Conservation (phyloP, 179 eudicot species). For the Drosera spatulata region DNA sequence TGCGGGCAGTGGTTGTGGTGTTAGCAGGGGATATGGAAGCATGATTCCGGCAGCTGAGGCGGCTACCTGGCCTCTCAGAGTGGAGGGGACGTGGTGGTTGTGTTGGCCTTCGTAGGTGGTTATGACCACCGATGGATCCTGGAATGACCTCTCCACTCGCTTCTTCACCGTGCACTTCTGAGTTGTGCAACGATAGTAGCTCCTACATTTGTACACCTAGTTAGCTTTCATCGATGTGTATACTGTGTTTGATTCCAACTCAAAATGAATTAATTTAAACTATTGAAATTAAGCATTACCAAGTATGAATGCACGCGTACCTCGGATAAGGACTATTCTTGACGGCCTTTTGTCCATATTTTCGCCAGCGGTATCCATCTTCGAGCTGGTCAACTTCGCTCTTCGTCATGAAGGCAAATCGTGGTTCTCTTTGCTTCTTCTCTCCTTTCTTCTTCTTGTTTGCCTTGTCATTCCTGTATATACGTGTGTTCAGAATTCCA, state of each 20-base stretch:
- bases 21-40: conserved; percentile 29
- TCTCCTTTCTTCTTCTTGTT: conserved; percentile 45
- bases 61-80: conserved; percentile 51
- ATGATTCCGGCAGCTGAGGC: conserved; percentile 13
- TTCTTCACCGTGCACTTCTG: conserved; percentile 84
- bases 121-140: conserved; percentile 72
- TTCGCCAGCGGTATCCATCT: conserved; percentile 81
- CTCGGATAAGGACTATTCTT: conserved; percentile 69
- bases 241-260: too few species aligned
- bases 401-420: conserved; percentile 79
- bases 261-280: too few species aligned
- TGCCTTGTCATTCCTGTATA: conserved; percentile 17
- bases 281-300: too few species aligned
- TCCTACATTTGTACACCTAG: conserved; percentile 26
- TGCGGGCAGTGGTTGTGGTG: conserved; percentile 14
- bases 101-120: conserved; percentile 96
- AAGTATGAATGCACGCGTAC: conserved; percentile 11
- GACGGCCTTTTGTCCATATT: conserved; percentile 70
- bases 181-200: conserved; percentile 89
- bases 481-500: background rate
- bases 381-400: conserved; percentile 82
- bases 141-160: conserved; percentile 74
- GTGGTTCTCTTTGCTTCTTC: conserved; percentile 49
- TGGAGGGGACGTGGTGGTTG: conserved; percentile 64
- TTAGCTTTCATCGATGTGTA: background rate